Evolutionary conservation across 805 yeast species (phyloP).

Genomic region (Teunomyces stri): DNA sequence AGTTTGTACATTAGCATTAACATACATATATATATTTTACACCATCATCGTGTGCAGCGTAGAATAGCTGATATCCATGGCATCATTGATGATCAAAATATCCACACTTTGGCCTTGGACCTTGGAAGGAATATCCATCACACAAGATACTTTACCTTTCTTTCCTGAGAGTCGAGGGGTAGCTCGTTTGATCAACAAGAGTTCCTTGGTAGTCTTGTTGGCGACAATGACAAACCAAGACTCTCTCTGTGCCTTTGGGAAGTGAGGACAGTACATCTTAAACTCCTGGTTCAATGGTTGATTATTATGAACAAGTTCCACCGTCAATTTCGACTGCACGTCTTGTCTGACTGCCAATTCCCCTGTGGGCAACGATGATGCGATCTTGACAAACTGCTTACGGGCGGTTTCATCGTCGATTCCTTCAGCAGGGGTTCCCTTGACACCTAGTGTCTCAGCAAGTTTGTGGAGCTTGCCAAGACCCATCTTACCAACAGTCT

Average conservation of each 20-base stretch:
- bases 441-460: slow-evolving; percentile 41
- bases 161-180: slow-evolving; percentile 50
- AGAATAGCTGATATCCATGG: slow-evolving; percentile 52
- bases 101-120: slow-evolving; percentile 45
- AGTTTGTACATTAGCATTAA: slow-evolving; percentile 6
- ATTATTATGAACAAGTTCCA: slow-evolving; percentile 56
- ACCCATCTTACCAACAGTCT: slow-evolving; percentile 42
- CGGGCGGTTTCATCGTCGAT: slow-evolving; percentile 9
- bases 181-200: slow-evolving; percentile 70
- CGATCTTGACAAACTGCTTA: slow-evolving; percentile 52
- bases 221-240: slow-evolving; percentile 81
- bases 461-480: slow-evolving; percentile 31
- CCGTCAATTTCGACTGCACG: slow-evolving; percentile 29
- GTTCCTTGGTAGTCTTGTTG: slow-evolving; percentile 49
- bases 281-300: slow-evolving; percentile 53
- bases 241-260: slow-evolving; percentile 89
- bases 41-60: slow-evolving; percentile 1
- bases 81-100: slow-evolving; percentile 62
- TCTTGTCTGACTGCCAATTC: slow-evolving; percentile 40
- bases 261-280: slow-evolving; percentile 71
- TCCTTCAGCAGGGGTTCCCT: slow-evolving; percentile 24
- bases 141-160: slow-evolving; percentile 41
- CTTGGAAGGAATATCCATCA: slow-evolving; percentile 49
- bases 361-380: slow-evolving; percentile 63
- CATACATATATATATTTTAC: background rate